Conservation (phyloP, 2,329 filamentous ascomycete genomes). For the Neonectria sp. region DNA sequence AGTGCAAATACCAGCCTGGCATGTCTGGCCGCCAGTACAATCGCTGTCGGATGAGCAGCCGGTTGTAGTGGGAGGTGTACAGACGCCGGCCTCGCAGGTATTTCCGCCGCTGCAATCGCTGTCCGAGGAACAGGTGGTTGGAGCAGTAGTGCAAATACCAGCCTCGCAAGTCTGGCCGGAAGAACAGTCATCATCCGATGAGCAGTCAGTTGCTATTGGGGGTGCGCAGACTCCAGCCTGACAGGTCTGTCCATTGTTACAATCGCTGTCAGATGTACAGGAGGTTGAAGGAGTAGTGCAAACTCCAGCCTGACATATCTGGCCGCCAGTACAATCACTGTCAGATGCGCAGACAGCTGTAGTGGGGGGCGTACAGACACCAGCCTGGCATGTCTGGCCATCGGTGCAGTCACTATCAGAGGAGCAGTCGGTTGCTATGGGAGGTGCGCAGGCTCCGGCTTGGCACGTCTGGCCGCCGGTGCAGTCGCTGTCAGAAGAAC, state of each 20-base stretch:
- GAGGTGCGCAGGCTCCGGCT: neutral
- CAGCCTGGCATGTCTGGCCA: neutral
- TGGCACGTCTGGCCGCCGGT: constrained; percentile 2
- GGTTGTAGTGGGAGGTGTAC: too few relatives aligned
- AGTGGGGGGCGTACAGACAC: neutral
- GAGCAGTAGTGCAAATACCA: constrained; percentile 10
- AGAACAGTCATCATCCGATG: constrained; percentile 5
- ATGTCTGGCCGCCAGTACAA: neutral
- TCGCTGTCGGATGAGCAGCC: too few relatives aligned
- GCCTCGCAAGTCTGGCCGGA: constrained; percentile 1
- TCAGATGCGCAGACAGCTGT: neutral
- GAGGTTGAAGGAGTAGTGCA: too few relatives aligned
- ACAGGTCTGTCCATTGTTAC: neutral
- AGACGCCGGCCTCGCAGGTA: constrained; percentile 2
- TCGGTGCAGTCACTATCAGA: constrained; percentile 5
- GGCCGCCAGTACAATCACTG: too few relatives aligned
- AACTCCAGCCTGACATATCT: neutral
- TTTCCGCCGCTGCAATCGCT: neutral
- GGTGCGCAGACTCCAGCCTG: neutral
- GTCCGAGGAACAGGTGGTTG: neutral
- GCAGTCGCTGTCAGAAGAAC: neutral
- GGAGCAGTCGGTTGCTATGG: neutral
- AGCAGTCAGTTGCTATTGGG: neutral
- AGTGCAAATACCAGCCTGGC: neutral
- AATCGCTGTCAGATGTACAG: too few relatives aligned